A percentile compares a stretch with the other conserved stretches of the same genome.
Conservation (phyloP, 768 basidiomycete genomes). For the Trametes gibbosa region DNA sequence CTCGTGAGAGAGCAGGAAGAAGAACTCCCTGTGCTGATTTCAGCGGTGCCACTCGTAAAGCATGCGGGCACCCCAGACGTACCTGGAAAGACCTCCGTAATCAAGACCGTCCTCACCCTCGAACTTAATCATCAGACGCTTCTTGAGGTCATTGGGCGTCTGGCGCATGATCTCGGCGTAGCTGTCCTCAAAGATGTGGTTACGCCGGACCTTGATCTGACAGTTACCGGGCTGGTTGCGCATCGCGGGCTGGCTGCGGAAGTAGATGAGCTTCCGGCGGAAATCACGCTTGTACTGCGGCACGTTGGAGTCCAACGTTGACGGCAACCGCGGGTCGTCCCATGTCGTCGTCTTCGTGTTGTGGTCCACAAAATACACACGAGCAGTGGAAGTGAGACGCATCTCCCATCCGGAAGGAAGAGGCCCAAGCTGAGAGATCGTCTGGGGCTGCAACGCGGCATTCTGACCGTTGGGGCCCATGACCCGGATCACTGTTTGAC, state of each 20-base stretch:
- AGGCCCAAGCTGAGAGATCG: conserved; percentile 95
- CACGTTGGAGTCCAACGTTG: conserved; percentile 92
- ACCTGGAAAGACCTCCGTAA: conserved; percentile 97
- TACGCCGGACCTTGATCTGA: conserved; percentile 96
- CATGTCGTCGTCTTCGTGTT: conserved; percentile 99
- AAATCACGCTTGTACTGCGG: conserved; percentile 99
- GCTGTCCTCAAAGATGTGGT: conserved; percentile 98
- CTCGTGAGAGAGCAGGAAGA: conserved; percentile 98
- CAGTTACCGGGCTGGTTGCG: conserved; percentile 98
- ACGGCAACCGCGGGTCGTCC: conserved; percentile 97
- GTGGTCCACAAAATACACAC: conserved; percentile 99
- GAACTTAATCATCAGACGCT: conserved; percentile 99
- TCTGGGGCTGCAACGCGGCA: conserved; percentile 85
- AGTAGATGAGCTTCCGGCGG: conserved; percentile 98
- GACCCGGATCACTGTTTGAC: conserved; percentile 94
- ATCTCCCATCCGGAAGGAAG: conserved; percentile 99
- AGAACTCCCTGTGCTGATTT: conserved; percentile 78
- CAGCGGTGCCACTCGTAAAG: neutral
- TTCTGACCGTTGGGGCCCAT: conserved; percentile 93
- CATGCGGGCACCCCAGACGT: neutral
- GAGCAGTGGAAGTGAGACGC: conserved; percentile 96
- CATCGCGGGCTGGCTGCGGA: conserved; percentile 97
- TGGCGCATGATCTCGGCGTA: conserved; percentile 99
- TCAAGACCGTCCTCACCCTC: conserved; percentile 98
- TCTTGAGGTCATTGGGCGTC: conserved; percentile 97